Percentiles rank a stretch among this genome's conserved stretches.
phyloP scores from a whole-genome alignment of 805 yeast species.

The Saturnispora sekii region DNA sequence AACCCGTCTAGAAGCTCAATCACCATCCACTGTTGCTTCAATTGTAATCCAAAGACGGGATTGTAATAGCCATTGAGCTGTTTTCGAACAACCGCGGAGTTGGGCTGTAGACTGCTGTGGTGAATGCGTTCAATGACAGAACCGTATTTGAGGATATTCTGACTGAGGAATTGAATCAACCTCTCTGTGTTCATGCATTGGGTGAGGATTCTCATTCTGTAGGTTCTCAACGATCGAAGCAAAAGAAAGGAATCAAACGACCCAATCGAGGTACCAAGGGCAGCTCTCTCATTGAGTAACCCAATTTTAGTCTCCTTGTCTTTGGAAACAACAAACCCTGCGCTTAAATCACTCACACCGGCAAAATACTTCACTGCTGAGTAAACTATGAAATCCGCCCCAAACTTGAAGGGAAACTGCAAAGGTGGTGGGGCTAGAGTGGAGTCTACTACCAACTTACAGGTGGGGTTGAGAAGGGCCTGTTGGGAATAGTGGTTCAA shows the following conservation, averaged over 20 bases:
- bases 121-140: slow-evolving; percentile 27
- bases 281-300: slow-evolving; percentile 32
- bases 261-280: slow-evolving; percentile 43
- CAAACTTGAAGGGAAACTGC: slow-evolving; percentile 41
- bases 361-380: slow-evolving; percentile 50
- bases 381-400: slow-evolving; percentile 45
- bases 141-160: slow-evolving; percentile 27
- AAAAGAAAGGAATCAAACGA: slow-evolving; percentile 40
- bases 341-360: slow-evolving; percentile 45
- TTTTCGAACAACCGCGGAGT: slow-evolving; percentile 26
- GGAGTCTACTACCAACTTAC: slow-evolving; percentile 37
- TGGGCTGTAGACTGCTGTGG: slow-evolving; percentile 41
- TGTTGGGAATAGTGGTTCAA: slow-evolving; percentile 33
- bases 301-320: slow-evolving; percentile 24
- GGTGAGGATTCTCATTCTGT: slow-evolving; percentile 38
- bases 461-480: slow-evolving; percentile 36
- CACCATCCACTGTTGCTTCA: slow-evolving; percentile 30
- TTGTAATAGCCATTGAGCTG: slow-evolving; percentile 36
- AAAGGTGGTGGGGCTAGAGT: slow-evolving; percentile 51
- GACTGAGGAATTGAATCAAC: slow-evolving; percentile 30
- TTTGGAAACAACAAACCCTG: slow-evolving; percentile 40
- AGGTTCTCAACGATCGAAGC: slow-evolving; percentile 40
- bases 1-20: slow-evolving; percentile 33
- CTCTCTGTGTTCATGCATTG: slow-evolving; percentile 38
- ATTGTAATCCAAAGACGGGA: slow-evolving; percentile 39